Evolutionary conservation across 2,329 filamentous ascomycete genomes (phyloP), one percentile per base, ranked within the genome.

Genomic region (Nannizzia gypsea): DNA sequence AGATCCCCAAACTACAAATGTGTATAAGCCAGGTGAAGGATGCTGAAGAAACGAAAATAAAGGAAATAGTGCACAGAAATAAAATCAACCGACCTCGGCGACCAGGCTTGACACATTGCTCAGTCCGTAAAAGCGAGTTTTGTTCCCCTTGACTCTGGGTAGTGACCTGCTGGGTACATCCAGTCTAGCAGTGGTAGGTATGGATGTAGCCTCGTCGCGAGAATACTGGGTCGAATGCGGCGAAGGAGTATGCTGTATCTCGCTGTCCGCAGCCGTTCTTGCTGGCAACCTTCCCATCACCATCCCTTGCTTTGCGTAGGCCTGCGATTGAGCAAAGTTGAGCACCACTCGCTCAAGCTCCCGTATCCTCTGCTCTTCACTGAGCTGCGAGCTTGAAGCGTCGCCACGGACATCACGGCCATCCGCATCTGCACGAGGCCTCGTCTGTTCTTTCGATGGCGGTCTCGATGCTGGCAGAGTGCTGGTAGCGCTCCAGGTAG

Each of bases 121-220:
- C 2, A 69, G 70, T 6, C 73, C 73, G 46, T 70, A 73, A 59
- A 73, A 76, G 0, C 73, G 71, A n/a, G 73, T 74, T 61, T 68
- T 70, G 1, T 71, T 74, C 58, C 74, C 73, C 44, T 22, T 46
- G 42, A 20, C 20, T 15, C 42, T 17, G 17, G 22, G 3, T 9
- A 20, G 42, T 11, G 42, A 22, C 9, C 20, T 46, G 20, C 17
- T 24, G 42, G 17, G 42, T 6, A 11, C 42, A 46, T 46, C 42
- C 17, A 22, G 17, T 17, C 42, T 46, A 6, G 20, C 6, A 11
- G 20, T 20, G 9, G 42, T 17, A 55, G 52, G 2, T 20, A 11
- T 11, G 22, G 26, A 26, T 20, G 22, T 24, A 31, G 52, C 24
- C 26, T 31, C 34, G 15, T 55, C 52, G 3, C 52, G 34, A 15